A percentile compares a stretch with the other conserved stretches of the same genome.
These are phyloP conservation scores for Sonneratia caseolaris DNA, from an alignment of 345 rosid genomes.

Conservation along the genomic window DNA sequence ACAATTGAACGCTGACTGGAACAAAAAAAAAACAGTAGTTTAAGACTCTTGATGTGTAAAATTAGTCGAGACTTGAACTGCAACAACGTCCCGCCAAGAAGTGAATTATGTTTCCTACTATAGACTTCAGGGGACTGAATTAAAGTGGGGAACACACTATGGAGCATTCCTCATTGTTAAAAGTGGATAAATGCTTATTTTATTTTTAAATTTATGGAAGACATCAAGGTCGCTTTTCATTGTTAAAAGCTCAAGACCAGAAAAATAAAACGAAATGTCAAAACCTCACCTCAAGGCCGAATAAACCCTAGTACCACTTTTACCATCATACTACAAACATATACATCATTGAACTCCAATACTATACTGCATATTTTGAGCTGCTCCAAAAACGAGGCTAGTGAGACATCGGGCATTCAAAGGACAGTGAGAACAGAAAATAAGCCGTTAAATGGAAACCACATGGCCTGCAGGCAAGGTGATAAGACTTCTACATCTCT, in stretches of 20 bases:
- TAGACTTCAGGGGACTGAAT: background rate
- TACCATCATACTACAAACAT: too few relatives aligned
- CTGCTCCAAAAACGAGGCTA: background rate
- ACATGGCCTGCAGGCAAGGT: too few relatives aligned
- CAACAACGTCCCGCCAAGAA: background rate
- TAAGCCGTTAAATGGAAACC: too few relatives aligned
- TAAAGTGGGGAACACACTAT: background rate
- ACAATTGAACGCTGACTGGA: background rate
- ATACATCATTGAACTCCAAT: too few relatives aligned
- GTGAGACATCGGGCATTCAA: too few relatives aligned
- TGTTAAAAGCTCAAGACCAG: too few relatives aligned
- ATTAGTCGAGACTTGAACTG: background rate
- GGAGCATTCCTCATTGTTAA: background rate
- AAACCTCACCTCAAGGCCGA: background rate
- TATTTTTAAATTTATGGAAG: background rate
- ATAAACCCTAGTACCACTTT: background rate
- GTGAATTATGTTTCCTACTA: background rate
- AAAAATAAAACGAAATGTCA: background rate
- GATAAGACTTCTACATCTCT: too few relatives aligned
- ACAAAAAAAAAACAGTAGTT: background rate
- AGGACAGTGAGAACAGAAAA: too few relatives aligned
- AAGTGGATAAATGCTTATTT: background rate
- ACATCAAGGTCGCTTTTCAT: background rate
- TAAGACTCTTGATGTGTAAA: background rate
- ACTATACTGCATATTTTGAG: too few relatives aligned